Percentiles rank a stretch among this genome's conserved stretches.
These are phyloP conservation scores for Spongospora subterranea DNA, from an alignment of 208 protist genomes.

Conservation along the genomic window DNA sequence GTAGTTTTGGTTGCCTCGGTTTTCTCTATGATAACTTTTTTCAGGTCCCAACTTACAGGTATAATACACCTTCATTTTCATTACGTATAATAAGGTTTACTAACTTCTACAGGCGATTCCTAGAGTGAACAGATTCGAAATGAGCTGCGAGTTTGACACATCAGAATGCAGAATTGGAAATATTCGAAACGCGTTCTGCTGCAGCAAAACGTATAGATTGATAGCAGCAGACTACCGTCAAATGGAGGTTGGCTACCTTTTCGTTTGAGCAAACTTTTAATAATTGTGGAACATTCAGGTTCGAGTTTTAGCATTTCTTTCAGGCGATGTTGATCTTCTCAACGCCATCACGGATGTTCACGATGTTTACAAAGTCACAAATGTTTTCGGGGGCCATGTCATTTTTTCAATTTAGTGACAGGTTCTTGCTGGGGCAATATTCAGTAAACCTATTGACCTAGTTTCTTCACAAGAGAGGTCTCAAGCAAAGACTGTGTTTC, in stretches of 20 bases:
- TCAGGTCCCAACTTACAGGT: conserved; percentile 50
- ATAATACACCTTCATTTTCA: neutral
- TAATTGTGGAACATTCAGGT: conserved; percentile 28
- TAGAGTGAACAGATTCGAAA: neutral
- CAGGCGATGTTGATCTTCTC: neutral
- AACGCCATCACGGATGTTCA: neutral
- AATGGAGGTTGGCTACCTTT: conserved; percentile 6
- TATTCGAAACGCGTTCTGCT: neutral
- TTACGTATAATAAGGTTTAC: conserved; percentile 2
- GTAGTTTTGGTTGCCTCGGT: no score
- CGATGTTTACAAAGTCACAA: conserved; percentile 3
- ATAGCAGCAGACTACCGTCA: conserved; percentile 41
- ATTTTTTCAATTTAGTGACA: neutral
- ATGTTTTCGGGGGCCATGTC: neutral
- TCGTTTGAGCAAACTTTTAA: neutral
- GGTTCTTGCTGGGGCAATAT: conserved; percentile 8
- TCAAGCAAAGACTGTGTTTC: conserved; percentile 38
- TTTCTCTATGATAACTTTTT: no score
- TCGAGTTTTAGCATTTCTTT: conserved; percentile 5
- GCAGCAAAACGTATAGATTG: neutral
- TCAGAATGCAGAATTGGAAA: neutral
- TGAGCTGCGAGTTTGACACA: neutral
- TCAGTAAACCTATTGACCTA: neutral
- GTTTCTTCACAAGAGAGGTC: neutral
- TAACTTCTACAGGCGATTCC: neutral